phyloP scores from a whole-genome alignment of 495 filamentous ascomycete genomes.

The Xylaria intraflava region DNA sequence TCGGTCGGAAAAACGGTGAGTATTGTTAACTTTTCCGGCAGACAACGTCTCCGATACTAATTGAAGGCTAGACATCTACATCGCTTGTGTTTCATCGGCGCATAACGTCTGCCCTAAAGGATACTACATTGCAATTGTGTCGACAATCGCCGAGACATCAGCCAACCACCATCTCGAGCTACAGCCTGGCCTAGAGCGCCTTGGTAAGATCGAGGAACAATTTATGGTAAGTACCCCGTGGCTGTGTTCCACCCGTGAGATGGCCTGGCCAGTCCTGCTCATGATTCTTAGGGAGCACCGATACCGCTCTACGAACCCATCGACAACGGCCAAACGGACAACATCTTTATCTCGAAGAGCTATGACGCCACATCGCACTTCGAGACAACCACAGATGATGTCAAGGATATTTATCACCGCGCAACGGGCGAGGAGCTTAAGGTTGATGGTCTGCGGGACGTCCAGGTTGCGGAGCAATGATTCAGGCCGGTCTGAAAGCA shows the following conservation, averaged over 20 bases:
- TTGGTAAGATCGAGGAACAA: conserved; percentile 92
- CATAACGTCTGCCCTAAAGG: conserved; percentile 99
- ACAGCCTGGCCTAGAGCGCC: conserved; percentile 84
- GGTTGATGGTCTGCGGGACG: conserved; percentile 50
- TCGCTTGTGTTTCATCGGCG: conserved; percentile 88
- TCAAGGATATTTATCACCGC: conserved; percentile 86
- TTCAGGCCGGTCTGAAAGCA: background rate
- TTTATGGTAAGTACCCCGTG: conserved; percentile 60
- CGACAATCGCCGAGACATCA: conserved; percentile 86
- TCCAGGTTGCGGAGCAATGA: conserved; percentile 49
- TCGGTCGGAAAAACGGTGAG: conserved; percentile 87
- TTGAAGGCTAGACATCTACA: conserved; percentile 77
- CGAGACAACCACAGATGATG: conserved; percentile 84
- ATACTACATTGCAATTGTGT: conserved; percentile 97
- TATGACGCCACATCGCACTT: conserved; percentile 98
- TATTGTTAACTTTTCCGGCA: background rate
- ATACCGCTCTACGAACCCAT: conserved; percentile 92
- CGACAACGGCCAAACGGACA: conserved; percentile 77
- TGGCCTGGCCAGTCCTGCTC: conserved; percentile 5
- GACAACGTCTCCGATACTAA: background rate
- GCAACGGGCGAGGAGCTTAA: conserved; percentile 83
- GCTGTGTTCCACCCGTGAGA: background rate
- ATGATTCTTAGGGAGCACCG: conserved; percentile 52
- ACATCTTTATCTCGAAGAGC: conserved; percentile 96
- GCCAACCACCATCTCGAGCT: conserved; percentile 95